Evolutionary conservation across 2,329 filamentous ascomycete species (phyloP).

Genomic region (Scedosporium apiospermum): DNA sequence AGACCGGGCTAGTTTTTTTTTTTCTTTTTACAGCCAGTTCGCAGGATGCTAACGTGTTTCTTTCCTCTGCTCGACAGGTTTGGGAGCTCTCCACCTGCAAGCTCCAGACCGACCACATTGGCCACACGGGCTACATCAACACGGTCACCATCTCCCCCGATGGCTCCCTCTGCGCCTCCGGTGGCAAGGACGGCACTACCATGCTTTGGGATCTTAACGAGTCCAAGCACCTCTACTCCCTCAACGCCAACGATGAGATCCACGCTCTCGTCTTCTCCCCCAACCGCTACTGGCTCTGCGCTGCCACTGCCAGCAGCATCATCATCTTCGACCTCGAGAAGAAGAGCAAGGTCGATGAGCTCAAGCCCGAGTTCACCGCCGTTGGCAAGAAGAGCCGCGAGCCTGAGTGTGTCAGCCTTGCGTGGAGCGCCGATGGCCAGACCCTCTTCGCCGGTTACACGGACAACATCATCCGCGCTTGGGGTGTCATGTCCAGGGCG

Average conservation of each 20-base stretch:
- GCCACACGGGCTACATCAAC: conserved; percentile 99
- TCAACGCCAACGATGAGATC: conserved; percentile 98
- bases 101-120: conserved; percentile 99
- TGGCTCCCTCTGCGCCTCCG: conserved; percentile 96
- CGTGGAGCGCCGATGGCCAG: conserved; percentile 97
- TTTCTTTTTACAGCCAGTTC: background rate
- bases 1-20: background rate
- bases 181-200: conserved; percentile 99
- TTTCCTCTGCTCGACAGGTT: conserved; percentile 51
- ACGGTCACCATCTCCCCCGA: conserved; percentile 99
- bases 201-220: conserved; percentile 99
- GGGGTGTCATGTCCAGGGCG: conserved; percentile 94
- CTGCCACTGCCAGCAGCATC: conserved; percentile 93
- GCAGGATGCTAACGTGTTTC: conserved; percentile 3
- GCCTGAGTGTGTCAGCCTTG: conserved; percentile 94
- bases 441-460: conserved; percentile 99
- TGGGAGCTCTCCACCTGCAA: conserved; percentile 99
- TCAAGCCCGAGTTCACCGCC: conserved; percentile 90
- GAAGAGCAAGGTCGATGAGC: conserved; percentile 99
- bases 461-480: conserved; percentile 97
- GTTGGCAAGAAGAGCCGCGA: conserved; percentile 98
- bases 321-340: conserved; percentile 99
- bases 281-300: conserved; percentile 99
- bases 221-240: conserved; percentile 99
- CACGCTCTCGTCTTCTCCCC: conserved; percentile 99